phyloP scores from a whole-genome alignment of 2,329 filamentous ascomycete species.

The Beauveria sp. region DNA sequence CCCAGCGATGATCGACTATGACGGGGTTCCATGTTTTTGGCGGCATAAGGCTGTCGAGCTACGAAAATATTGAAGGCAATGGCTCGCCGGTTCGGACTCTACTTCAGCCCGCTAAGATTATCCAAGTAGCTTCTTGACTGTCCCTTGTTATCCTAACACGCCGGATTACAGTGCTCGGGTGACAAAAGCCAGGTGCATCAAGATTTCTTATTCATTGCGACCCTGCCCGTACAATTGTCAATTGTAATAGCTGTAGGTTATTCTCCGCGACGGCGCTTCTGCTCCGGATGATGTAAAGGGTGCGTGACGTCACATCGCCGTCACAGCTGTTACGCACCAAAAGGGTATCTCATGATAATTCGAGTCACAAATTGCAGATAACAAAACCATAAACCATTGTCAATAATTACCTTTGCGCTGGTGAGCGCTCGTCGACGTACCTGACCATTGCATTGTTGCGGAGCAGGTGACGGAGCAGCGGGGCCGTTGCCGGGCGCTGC shows the following conservation, averaged over 20 bases:
- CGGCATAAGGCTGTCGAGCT: background rate
- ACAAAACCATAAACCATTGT: background rate
- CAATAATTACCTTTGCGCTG: background rate
- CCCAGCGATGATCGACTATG: background rate
- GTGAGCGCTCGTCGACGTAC: background rate
- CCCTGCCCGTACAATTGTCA: background rate
- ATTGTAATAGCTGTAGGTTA: background rate
- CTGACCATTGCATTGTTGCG: background rate
- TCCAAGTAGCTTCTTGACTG: background rate
- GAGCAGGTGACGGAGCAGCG: conserved; percentile 7
- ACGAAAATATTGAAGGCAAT: too few species aligned
- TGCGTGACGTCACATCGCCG: conserved; percentile 2
- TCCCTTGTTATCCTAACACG: background rate
- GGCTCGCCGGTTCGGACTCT: too few species aligned
- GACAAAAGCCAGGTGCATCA: background rate
- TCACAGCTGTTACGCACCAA: background rate
- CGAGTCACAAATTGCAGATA: background rate
- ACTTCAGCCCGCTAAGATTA: background rate
- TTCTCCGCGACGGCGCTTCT: background rate
- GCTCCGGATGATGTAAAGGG: background rate
- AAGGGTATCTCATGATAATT: background rate
- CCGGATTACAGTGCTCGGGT: background rate
- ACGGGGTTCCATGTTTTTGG: background rate
- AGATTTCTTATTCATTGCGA: too few species aligned
- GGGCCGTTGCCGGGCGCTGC: background rate